Percentiles rank a stretch among this genome's conserved stretches.
phyloP scores from a whole-genome alignment of 75 land plant species.

The Sequoia sempervirens region DNA sequence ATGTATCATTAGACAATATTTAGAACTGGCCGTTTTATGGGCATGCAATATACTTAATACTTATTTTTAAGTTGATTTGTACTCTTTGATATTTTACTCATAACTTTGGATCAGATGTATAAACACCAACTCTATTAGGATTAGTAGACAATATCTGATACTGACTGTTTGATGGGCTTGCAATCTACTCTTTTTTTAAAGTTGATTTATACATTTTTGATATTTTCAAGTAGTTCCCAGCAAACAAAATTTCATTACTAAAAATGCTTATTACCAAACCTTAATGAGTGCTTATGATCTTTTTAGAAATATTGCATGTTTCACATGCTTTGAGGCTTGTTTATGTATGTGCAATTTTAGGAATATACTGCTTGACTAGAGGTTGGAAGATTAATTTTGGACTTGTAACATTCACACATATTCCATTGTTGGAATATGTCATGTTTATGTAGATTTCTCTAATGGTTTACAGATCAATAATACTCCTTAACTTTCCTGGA shows the following conservation, averaged over 20 bases:
- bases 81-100: background rate
- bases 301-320: background rate
- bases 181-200: background rate
- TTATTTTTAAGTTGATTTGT: background rate
- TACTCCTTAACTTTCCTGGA: background rate
- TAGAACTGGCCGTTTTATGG: background rate
- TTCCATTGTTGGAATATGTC: background rate
- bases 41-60: background rate
- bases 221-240: background rate
- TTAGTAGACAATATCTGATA: background rate
- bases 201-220: background rate
- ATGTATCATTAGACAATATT: background rate
- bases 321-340: background rate
- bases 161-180: background rate
- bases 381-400: background rate
- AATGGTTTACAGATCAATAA: background rate
- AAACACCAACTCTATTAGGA: background rate
- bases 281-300: background rate
- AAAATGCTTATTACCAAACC: background rate
- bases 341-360: background rate
- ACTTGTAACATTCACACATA: background rate
- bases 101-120: background rate
- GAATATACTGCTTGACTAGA: background rate
- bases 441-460: background rate
- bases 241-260: background rate